These are phyloP conservation scores for Cadophora malorum DNA, from an alignment of 2,329 filamentous ascomycete species.

Conservation along the genomic window DNA sequence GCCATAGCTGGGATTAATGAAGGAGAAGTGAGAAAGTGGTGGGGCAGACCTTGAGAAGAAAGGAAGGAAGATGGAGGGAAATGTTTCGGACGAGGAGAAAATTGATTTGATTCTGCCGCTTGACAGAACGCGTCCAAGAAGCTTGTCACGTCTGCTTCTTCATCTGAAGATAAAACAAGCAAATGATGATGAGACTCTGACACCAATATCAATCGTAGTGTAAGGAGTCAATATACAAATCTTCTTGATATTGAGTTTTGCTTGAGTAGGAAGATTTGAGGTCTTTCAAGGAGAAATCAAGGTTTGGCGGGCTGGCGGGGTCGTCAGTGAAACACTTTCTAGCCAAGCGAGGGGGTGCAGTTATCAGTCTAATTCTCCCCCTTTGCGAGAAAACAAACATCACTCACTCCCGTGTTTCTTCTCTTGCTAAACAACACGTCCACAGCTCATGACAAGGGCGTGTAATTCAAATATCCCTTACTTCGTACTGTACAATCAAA, in stretches of 20 bases:
- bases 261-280: neutral
- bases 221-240: neutral
- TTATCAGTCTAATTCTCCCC: neutral
- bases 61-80: constrained; percentile 18
- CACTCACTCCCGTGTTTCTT: neutral
- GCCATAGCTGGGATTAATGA: constrained; percentile 27
- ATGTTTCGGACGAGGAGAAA: constrained; percentile 18
- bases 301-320: constrained; percentile 15
- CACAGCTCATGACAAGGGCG: too few relatives aligned
- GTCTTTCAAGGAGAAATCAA: neutral
- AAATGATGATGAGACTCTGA: constrained; percentile 2
- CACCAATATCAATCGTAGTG: neutral
- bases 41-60: constrained; percentile 13
- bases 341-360: neutral
- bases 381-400: neutral
- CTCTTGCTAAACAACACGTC: neutral
- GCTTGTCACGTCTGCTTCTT: constrained; percentile 6
- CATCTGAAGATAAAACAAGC: neutral
- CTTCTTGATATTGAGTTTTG: constrained; percentile 3
- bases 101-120: constrained; percentile 25
- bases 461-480: neutral
- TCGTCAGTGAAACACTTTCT: neutral
- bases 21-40: constrained; percentile 21
- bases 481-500: neutral
- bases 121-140: constrained; percentile 13